Evolutionary conservation across 805 yeast genomes (phyloP).

Genomic region (Candida qinlingensis): DNA sequence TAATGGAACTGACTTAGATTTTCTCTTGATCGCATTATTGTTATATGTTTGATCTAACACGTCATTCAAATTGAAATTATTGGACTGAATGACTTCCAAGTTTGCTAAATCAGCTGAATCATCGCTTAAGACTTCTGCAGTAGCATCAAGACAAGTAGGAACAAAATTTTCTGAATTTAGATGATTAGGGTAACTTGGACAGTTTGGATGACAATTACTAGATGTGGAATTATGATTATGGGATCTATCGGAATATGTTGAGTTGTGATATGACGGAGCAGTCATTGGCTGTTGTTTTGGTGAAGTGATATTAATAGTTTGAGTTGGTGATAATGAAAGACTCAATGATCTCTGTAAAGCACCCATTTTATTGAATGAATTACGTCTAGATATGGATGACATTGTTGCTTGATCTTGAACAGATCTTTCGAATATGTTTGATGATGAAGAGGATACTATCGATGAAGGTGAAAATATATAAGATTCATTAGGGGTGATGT

Average conservation of each 20-base stretch:
- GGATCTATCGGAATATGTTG: not conserved
- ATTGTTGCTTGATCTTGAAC: slow-evolving; percentile 13
- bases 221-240: not conserved
- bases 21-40: not conserved
- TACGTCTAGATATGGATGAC: slow-evolving; percentile 6
- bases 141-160: slow-evolving; percentile 79
- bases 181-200: slow-evolving; percentile 5
- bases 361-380: slow-evolving; percentile 9
- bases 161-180: slow-evolving; percentile 52
- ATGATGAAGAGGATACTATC: slow-evolving; percentile 5
- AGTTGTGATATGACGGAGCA: not conserved
- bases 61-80: slow-evolving; percentile 19
- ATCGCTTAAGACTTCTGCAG: slow-evolving; percentile 57
- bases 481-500: not conserved
- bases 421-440: slow-evolving; percentile 16
- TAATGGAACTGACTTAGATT: slow-evolving; percentile 3
- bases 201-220: not conserved
- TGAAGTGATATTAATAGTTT: not conserved
- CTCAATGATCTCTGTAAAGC: slow-evolving; percentile 3
- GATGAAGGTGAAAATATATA: slow-evolving; percentile 4
- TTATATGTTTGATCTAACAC: slow-evolving; percentile 5
- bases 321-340: slow-evolving; percentile 5
- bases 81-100: slow-evolving; percentile 63
- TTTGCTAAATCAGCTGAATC: slow-evolving; percentile 53
- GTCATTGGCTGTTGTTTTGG: not conserved